Base-by-base conservation (phyloP, 1,139 yeast species). In the Blastobotrys illinoisensis region DNA sequence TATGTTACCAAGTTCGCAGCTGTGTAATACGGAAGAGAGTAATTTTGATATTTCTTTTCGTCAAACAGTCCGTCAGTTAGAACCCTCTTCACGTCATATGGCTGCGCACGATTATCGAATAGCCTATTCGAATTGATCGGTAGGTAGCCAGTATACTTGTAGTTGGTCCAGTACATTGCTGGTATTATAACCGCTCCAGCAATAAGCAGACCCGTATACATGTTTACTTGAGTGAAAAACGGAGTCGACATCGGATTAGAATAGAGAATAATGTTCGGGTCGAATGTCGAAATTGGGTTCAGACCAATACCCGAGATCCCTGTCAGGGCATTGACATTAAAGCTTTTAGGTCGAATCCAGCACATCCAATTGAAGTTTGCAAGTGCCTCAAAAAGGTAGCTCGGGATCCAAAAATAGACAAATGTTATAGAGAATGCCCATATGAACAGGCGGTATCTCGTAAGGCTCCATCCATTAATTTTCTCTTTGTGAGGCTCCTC, bases 321-420 rank as follows among this genome's bases (percentile, higher is more conserved):
- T 1, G 84, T 80, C 45, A 84, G 71, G 9, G 73, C 71, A 9
- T 82, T 85, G 50, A 84, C 67, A 54, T 77, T 75, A 60, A 79
- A 72, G 64, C 80, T 82, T 43, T 74, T 61, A 18, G 86, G 86
- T 3, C 74, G 70, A 50, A 82, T 81, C 88, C 88, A 83, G 3
- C 83, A 77, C 66, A 79, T 76, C 86, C 87, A 82, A 64, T 79
- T 81, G 68, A 83, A 83, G 14, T 71, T 69, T 1, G 80, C 74
- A 14, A 82, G 65, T 0, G 82, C 82, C 47, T 68, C 67, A 64
- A 81, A 79, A 7, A 82, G 59, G 58, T 74, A 81, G 54, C 73
- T 71, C 13, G 88, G 88, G 18, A 83, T 46, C 86, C 86, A 83
- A 64, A 73, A 79, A 67, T 79, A 83, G 13, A 71, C 40, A 59